Base-by-base conservation (phyloP, 306 rosid species). In the Gillenia trifoliata region DNA sequence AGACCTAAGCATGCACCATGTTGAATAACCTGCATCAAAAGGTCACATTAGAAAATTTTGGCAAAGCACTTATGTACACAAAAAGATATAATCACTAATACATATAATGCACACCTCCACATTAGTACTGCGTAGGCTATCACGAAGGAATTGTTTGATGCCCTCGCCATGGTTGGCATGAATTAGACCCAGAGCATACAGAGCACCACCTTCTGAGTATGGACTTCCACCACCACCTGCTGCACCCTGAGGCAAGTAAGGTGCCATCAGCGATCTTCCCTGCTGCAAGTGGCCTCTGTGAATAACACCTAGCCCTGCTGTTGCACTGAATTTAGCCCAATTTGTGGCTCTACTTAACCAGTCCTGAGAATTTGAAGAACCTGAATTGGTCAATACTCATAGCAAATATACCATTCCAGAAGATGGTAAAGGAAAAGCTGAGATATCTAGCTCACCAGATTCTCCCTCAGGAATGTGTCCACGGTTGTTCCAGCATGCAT, bases 1-100 rank as follows among this genome's bases (percentile, higher is more conserved):
- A 94, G 98, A 81, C 98, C 98, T 55, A 94, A 83, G 84, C 98
- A 94, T n/a, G 96, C 98, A 78, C 98, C 98, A 60, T 94, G 97
- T 83, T 90, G 98, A 68, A 90, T 90, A 83, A 94, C 98, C 98
- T 94, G 88, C 68, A 70, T 64, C 76, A 66, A 76, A 72, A 75
- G 75, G 63, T 38, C 60, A 45, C 74, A 41, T 17, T 45, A 25
- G 16, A 25, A 23, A 61, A 68, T 67, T 57, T 78, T 78, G 55
- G 68, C 73, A 41, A 71, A 31, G 31, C 57, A 45, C 33, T 57
- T 70, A 43, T 40, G 34, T 49, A 72, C 57, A 63, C 64, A 66
- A 12, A 72, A 17, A 47, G 70, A 49, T 23, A 45, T 38, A 23
- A 72, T 31, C 64, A 71, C n/a, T 41, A 65, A 73, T 54, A 40